Conservation (phyloP, 2,329 filamentous ascomycete species). For the Neofusicoccum cordaticola region DNA sequence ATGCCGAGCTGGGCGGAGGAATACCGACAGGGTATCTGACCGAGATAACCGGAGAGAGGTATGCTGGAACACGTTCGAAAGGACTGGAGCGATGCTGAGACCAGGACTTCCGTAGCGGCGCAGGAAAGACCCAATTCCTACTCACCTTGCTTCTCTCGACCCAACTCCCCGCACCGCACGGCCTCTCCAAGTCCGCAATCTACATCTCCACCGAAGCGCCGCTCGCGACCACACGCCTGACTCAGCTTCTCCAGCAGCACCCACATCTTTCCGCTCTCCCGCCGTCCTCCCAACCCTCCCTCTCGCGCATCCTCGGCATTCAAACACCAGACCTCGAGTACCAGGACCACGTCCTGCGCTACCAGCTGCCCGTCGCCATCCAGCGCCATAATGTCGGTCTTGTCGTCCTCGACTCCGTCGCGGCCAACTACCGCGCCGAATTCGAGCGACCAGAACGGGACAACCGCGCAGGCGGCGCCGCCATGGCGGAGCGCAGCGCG, state of each 20-base stretch:
- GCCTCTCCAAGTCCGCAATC: slow-evolving; percentile 70
- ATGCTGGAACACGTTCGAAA: slow-evolving; percentile 12
- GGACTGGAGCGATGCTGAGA: neutral
- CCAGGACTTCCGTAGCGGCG: slow-evolving; percentile 56
- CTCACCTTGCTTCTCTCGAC: slow-evolving; percentile 78
- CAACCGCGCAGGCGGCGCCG: slow-evolving; percentile 25
- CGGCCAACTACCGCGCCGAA: slow-evolving; percentile 92
- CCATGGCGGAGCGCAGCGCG: slow-evolving; percentile 71
- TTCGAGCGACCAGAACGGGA: slow-evolving; percentile 59
- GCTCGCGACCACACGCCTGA: slow-evolving; percentile 75
- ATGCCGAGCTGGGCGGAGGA: slow-evolving; percentile 71
- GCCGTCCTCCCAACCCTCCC: slow-evolving; percentile 54
- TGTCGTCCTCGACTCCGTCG: slow-evolving; percentile 84
- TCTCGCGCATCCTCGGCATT: slow-evolving; percentile 76
- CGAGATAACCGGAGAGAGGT: slow-evolving; percentile 90
- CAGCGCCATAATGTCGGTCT: slow-evolving; percentile 73
- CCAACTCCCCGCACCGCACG: slow-evolving; percentile 73
- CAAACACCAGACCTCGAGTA: slow-evolving; percentile 86
- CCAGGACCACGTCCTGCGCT: slow-evolving; percentile 91
- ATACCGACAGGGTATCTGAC: slow-evolving; percentile 78
- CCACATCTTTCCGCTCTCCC: slow-evolving; percentile 54
- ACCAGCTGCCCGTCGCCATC: slow-evolving; percentile 85
- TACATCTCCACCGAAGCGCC: slow-evolving; percentile 94
- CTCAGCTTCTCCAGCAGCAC: slow-evolving; percentile 71
- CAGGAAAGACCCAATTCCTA: slow-evolving; percentile 92